These are phyloP conservation scores for Pseudocercospora fuligena DNA, from an alignment of 2,329 filamentous ascomycete genomes.

Conservation along the genomic window DNA sequence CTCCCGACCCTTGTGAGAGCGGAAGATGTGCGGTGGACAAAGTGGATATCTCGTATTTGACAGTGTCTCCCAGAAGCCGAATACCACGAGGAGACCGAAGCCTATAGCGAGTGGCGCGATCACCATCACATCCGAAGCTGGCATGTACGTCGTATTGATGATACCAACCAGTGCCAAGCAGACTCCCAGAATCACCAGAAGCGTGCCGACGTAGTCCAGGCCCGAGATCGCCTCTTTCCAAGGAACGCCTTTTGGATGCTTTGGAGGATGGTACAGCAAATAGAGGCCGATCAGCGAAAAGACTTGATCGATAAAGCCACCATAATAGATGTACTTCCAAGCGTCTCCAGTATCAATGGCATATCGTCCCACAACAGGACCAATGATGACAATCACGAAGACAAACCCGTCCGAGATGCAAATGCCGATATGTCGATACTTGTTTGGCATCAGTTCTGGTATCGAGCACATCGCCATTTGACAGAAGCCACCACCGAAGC, in stretches of 20 bases:
- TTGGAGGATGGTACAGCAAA: slow-evolving; percentile 47
- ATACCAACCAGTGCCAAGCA: slow-evolving; percentile 40
- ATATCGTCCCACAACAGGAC: slow-evolving; percentile 52
- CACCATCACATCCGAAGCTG: not conserved
- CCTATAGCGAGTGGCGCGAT: slow-evolving; percentile 6
- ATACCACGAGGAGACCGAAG: not conserved
- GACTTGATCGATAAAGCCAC: slow-evolving; percentile 49
- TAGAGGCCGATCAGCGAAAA: slow-evolving; percentile 51
- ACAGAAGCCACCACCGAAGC: slow-evolving; percentile 24
- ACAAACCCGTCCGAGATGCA: slow-evolving; percentile 38
- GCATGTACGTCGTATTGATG: slow-evolving; percentile 7
- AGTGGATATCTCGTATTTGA: not conserved
- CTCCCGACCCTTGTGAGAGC: slow-evolving; percentile 49
- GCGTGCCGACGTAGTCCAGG: slow-evolving; percentile 33
- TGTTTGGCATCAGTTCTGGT: slow-evolving; percentile 35
- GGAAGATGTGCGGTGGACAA: slow-evolving; percentile 48
- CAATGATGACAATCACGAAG: slow-evolving; percentile 52
- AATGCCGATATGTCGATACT: slow-evolving; percentile 34
- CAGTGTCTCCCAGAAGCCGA: slow-evolving; percentile 9
- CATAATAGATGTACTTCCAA: slow-evolving; percentile 56
- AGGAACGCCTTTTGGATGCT: slow-evolving; percentile 42
- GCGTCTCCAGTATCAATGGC: slow-evolving; percentile 42
- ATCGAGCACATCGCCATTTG: slow-evolving; percentile 31
- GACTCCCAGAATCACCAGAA: slow-evolving; percentile 24
- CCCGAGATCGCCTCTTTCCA: slow-evolving; percentile 32